Evolutionary conservation across 305 asterid species (phyloP).

Genomic region (Euphrasia arctica): DNA sequence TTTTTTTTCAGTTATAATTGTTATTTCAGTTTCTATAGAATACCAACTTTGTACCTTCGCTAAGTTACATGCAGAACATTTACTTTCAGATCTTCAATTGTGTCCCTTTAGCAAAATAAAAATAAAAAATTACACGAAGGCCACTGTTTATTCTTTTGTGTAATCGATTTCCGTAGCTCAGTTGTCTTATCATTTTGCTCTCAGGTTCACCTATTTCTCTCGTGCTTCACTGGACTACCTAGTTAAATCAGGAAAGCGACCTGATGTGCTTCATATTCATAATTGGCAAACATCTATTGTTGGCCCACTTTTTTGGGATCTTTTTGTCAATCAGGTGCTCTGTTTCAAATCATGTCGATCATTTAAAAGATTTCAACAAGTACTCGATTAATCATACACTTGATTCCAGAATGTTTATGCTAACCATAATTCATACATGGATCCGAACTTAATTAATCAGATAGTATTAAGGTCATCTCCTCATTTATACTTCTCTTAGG

Average conservation of each 20-base stretch:
- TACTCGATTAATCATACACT: constrained; percentile 4
- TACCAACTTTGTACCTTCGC: constrained; percentile 1
- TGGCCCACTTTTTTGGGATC: constrained; percentile 88
- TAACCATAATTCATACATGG: neutral
- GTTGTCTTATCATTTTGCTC: constrained; percentile 28
- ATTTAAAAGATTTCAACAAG: constrained; percentile 14
- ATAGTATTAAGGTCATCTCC: constrained; percentile 11
- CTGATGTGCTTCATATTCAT: constrained; percentile 87
- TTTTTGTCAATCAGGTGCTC: constrained; percentile 75
- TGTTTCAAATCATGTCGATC: constrained; percentile 7
- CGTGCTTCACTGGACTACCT: constrained; percentile 88
- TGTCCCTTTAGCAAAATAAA: constrained; percentile 6
- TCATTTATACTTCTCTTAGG: constrained; percentile 3
- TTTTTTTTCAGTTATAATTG: constrained; percentile 1
- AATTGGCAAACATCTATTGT: constrained; percentile 86
- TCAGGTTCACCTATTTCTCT: constrained; percentile 84
- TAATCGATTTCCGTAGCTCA: constrained; percentile 3
- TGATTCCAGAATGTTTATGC: neutral
- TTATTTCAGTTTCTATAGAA: constrained; percentile 13
- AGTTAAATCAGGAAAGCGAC: constrained; percentile 70
- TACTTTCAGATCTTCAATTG: neutral
- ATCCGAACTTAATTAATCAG: neutral
- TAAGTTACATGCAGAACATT: constrained; percentile 16
- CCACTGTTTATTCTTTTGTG: constrained; percentile 9
- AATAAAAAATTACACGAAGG: constrained; percentile 18